Conservation (phyloP, 306 rosid genomes). For the Dryas octopetala region DNA sequence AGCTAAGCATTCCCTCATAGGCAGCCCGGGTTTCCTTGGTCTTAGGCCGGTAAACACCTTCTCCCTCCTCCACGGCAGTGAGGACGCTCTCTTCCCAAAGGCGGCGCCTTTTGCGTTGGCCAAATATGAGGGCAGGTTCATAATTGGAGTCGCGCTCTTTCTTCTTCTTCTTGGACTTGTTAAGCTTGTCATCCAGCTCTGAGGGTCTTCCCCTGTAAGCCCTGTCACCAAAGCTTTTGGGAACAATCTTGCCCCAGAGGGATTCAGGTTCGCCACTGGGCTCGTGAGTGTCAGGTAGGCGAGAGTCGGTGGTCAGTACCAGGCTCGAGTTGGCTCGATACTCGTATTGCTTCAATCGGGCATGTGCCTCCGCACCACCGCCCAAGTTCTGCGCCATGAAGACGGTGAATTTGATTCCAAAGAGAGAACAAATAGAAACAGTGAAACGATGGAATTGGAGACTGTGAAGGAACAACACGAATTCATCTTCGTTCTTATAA, state of each 20-base stretch:
- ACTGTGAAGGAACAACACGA: too few species aligned
- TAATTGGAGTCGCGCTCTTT: conserved; percentile 41
- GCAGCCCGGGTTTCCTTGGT: conserved; percentile 64
- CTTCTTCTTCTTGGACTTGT: conserved; percentile 48
- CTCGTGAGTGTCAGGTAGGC: conserved; percentile 68
- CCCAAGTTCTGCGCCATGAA: too few species aligned
- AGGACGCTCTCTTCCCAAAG: conserved; percentile 61
- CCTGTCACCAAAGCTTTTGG: conserved; percentile 59
- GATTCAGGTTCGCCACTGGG: conserved; percentile 76
- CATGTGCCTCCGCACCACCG: too few species aligned
- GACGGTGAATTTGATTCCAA: too few species aligned
- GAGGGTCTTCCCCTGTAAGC: conserved; percentile 50
- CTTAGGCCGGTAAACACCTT: conserved; percentile 55
- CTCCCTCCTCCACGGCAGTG: conserved; percentile 37
- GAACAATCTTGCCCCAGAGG: conserved; percentile 60
- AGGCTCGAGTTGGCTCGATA: too few species aligned
- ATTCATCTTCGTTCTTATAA: too few species aligned
- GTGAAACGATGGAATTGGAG: too few species aligned
- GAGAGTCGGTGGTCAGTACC: conserved; percentile 24
- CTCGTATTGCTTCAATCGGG: too few species aligned
- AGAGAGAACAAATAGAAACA: too few species aligned
- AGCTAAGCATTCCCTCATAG: conserved; percentile 63
- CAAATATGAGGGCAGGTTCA: conserved; percentile 14
- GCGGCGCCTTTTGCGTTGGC: conserved; percentile 45
- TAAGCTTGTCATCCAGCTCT: conserved; percentile 52